Base-by-base conservation (phyloP, 805 yeast species). In the Candida jianshihensis region DNA sequence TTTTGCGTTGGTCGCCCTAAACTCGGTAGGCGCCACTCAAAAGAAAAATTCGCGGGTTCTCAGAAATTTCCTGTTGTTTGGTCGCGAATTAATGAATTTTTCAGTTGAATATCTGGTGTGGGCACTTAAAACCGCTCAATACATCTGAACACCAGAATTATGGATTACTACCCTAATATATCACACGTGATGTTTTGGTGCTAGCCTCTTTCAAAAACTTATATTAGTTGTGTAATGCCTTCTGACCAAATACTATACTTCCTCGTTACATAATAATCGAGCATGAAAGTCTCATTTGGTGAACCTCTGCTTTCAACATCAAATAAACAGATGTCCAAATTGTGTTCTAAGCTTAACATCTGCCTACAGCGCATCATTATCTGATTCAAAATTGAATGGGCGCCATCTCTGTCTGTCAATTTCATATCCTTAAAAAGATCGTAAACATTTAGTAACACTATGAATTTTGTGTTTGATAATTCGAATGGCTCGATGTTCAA, bases 1-100 rank as follows among this genome's bases (percentile, higher is more conserved):
- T 29, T 29, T 29, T 29, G 31, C 31, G 31, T 29, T 29, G 31
- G 18, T 29, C 19, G 31, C 18, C 18, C 18, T 19, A 19, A 16
- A 16, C n/a, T 27, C 31, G 31, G 31, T 29, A 19, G 7, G 31
- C 9, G 22, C 21, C 14, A 29, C 31, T 5, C 24, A n/a, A n/a
- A n/a, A n/a, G n/a, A n/a, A n/a, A n/a, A n/a, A n/a, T n/a, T n/a
- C n/a, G n/a, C n/a, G n/a, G n/a, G n/a, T n/a, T n/a, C n/a, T n/a
- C n/a, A n/a, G n/a, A n/a, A n/a, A n/a, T n/a, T n/a, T n/a, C n/a
- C n/a, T n/a, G n/a, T n/a, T n/a, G n/a, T n/a, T n/a, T n/a, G n/a
- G n/a, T n/a, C n/a, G n/a, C n/a, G n/a, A n/a, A n/a, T n/a, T n/a
- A n/a, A n/a, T n/a, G n/a, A n/a, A n/a, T 24, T 24, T 24, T 24